These are phyloP conservation scores for Kurtzmaniella fragi DNA, from an alignment of 805 yeast species.

Conservation along the genomic window DNA sequence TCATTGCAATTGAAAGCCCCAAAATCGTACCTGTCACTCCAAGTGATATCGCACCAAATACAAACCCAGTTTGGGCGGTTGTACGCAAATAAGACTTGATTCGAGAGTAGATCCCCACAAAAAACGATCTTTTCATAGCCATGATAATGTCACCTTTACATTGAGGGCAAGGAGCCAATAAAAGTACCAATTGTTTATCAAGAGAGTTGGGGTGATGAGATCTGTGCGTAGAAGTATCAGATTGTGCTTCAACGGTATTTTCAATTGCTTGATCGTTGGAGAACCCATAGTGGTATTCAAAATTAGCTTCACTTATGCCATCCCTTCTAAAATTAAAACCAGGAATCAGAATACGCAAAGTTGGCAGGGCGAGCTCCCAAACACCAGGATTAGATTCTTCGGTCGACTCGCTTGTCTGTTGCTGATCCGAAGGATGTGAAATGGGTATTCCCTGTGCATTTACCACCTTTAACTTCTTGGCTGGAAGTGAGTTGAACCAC, in stretches of 20 bases:
- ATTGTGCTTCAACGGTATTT: conserved; percentile 28
- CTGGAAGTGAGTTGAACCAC: conserved; percentile 35
- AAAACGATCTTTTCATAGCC: conserved; percentile 22
- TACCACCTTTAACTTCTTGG: conserved; percentile 18
- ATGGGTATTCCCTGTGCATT: conserved; percentile 5
- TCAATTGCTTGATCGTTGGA: conserved; percentile 31
- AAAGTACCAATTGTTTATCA: conserved; percentile 6
- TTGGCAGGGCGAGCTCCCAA: conserved; percentile 1
- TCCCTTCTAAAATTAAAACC: conserved; percentile 46
- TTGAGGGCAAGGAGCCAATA: conserved; percentile 36
- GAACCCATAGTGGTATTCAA: conserved; percentile 41
- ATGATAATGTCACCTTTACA: conserved; percentile 33
- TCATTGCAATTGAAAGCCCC: conserved; percentile 34
- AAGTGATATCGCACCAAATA: conserved; percentile 32
- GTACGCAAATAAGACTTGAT: conserved; percentile 13
- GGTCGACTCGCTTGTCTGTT: too few species aligned
- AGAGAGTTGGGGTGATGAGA: neutral
- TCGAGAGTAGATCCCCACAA: conserved; percentile 16
- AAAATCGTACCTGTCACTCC: conserved; percentile 37
- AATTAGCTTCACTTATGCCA: conserved; percentile 46
- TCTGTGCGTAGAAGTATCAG: conserved; percentile 13
- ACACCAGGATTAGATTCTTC: too few species aligned
- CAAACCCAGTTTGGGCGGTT: conserved; percentile 23
- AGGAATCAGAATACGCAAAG: neutral
- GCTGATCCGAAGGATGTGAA: too few species aligned